Base-by-base conservation (phyloP, 371 early-diverging fungal genomes). In the Saksenaea oblongispora region DNA sequence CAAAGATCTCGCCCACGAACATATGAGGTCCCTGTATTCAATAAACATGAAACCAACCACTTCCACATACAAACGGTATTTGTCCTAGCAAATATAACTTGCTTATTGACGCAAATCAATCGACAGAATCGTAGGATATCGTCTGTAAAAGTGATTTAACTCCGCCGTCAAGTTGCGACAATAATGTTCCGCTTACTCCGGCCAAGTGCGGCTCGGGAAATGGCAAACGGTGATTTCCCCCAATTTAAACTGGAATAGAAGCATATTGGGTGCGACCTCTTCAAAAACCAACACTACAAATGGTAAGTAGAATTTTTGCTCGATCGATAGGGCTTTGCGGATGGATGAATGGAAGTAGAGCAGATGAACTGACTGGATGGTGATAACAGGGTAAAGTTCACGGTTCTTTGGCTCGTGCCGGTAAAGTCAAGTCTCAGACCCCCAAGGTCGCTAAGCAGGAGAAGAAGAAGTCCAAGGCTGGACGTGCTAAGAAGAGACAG, bases 381-480 rank as follows among this genome's bases (percentile, higher is more conserved):
- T 7, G 31, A 31, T 31, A 31, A 31, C 31, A 93, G 98, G 98
- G 96, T 89, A 98, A 98, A 93, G 96, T 96, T 75, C 99, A 98
- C 95, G 99, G 99, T 88, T 97, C 98, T 76, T 91, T 98, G 81
- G 96, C 98, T 86, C 97, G 97, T 94, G 99, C 99, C 87, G 99
- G 99, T 91, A 99, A 99, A 89, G 99, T 99, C 80, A 97, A 98
- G 95, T 94, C 93, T 74, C 98, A 98, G 82, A 96, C 96, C 78
- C 99, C 99, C 79, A 98, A 98, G 89, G 99, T 98, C 68, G 97
- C 96, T 78, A 94, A 95, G 89, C 90, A 92, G 84, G 98, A 98
- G 80, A 97, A 99, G 92, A 88, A 93, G 85, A 98, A 82, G 92
- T 84, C 90, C 84, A 78, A 76, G 76, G 88, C 89, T 74, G 96